Evolutionary conservation across 768 basidiomycete genomes (phyloP), one percentile per base, ranked within the genome.

Genomic region (Sutorius australiensis): DNA sequence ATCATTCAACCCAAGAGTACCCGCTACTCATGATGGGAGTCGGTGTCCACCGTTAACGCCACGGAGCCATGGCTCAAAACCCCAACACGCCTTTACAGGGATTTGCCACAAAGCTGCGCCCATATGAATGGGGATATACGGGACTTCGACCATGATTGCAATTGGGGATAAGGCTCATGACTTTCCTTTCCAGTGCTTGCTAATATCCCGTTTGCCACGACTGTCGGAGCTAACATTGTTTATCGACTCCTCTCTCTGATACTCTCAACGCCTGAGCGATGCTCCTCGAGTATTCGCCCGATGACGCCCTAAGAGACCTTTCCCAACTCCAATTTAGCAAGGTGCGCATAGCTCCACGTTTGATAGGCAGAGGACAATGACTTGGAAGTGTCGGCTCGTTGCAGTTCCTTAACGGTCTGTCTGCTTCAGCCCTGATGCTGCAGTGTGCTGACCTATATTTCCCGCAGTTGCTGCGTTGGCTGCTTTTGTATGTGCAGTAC

Each of bases 381-480:
- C 33, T 30, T 17, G 12, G 5, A 2, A 46, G 1, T 13, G 1
- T 31, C 6, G 19, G 12, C 6, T 24, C 10, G n/a, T 21, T 33
- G 10, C 30, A 64, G 64, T 57, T 52, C 40, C 36, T 63, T 14
- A 64, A 66, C 6, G 61, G 63, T 63, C 46, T 1, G 44, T 17
- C 6, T 36, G 2, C 0, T 3, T 38, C 24, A 7, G 6, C 28
- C 3, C 27, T 32, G 14, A 21, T 14, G 6, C 19, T 10, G 9
- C n/a, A 17, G 9, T 10, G n/a, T 10, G 36, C n/a, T 37, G 36
- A 37, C 9, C 36, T 37, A 17, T 10, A 16, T 17, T 37, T n/a
- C 9, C n/a, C 9, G 36, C 4, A 37, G 36, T n/a, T 37, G 36
- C 36, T 37, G 36, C 36, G 1, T 37, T 37, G n/a, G 9, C 36